Base-by-base conservation (phyloP, 345 rosid genomes). In the Pugionium cornutum region DNA sequence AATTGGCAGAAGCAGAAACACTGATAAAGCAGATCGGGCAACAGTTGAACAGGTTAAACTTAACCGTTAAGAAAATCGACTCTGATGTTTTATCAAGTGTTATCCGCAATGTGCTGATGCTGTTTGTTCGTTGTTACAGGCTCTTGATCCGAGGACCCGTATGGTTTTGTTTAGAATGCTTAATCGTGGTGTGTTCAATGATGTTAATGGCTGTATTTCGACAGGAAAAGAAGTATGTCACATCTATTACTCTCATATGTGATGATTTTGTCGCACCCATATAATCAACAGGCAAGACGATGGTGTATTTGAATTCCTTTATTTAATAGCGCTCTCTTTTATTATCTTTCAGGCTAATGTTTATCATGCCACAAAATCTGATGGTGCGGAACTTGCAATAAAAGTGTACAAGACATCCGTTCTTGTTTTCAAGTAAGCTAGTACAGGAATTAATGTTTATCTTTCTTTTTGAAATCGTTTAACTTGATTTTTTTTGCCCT, bases 111-210 rank as follows among this genome's bases (percentile, higher is more conserved):
- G 50, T 56, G 64, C 26, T 66, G 11, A n/a, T 74, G 75, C 9
- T 61, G 48, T 53, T 50, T 69, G n/a, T 33, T 49, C 1, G 62
- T 30, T 44, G 61, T 10, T 75, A 3, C 79, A 92, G 99, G 99
- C 85, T 62, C 82, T 94, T 63, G 97, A 94, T 77, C 91, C 92
- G 1, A 84, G 94, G 76, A 94, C 99, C 2, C 89, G 97, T 25
- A 88, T 86, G 95, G 92, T 90, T 62, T 78, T 94, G 41, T 94
- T 86, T 77, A 94, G 92, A 77, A 94, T 94, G 97, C 78, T 94
- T 57, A 90, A 90, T 68, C 84, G 96, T 0, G 92, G 87, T 43
- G 83, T 90, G 1, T 92, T 88, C 68, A 66, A 85, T 55, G 92
- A 88, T 61, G 88, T 94, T 26, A 94, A 88, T 59, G 97, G 97